These are phyloP conservation scores for Graphilbum fragrans DNA, from an alignment of 2,329 filamentous ascomycete species.

Conservation along the genomic window DNA sequence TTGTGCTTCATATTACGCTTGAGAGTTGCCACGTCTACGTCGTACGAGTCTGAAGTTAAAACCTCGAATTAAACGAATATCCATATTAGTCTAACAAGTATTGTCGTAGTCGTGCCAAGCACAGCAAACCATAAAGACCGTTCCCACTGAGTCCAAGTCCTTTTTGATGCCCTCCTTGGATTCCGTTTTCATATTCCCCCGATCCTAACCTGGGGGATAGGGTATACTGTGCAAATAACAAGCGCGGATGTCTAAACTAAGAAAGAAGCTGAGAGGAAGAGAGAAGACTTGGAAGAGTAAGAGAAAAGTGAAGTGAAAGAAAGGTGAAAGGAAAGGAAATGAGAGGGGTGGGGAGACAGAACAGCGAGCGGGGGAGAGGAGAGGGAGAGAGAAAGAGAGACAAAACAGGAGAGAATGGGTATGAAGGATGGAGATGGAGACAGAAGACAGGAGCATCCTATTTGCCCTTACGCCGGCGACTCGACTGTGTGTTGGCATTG, in stretches of 20 bases:
- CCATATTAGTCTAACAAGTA: background rate
- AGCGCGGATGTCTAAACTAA: too few relatives aligned
- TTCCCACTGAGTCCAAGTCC: background rate
- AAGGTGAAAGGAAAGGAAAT: background rate
- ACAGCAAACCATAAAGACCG: background rate
- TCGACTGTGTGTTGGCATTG: background rate
- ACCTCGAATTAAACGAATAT: background rate
- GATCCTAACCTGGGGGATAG: too few relatives aligned
- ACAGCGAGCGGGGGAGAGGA: too few relatives aligned
- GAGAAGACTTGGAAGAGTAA: background rate
- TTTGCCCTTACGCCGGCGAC: constrained; percentile 8
- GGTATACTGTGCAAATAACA: too few relatives aligned
- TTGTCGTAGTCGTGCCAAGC: background rate
- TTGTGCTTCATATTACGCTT: background rate
- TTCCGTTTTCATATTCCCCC: background rate
- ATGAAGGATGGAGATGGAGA: background rate
- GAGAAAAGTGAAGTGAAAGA: too few relatives aligned
- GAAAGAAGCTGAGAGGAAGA: background rate
- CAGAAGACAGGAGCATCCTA: background rate
- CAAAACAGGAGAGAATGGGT: background rate
- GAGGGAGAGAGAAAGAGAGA: constrained; percentile 1
- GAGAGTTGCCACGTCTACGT: background rate
- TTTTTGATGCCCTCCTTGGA: background rate
- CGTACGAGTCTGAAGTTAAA: too few relatives aligned
- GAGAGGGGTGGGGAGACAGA: too few relatives aligned